Evolutionary conservation across 371 early-diverging fungal species (phyloP).

Genomic region (Lichtheimia ornata): DNA sequence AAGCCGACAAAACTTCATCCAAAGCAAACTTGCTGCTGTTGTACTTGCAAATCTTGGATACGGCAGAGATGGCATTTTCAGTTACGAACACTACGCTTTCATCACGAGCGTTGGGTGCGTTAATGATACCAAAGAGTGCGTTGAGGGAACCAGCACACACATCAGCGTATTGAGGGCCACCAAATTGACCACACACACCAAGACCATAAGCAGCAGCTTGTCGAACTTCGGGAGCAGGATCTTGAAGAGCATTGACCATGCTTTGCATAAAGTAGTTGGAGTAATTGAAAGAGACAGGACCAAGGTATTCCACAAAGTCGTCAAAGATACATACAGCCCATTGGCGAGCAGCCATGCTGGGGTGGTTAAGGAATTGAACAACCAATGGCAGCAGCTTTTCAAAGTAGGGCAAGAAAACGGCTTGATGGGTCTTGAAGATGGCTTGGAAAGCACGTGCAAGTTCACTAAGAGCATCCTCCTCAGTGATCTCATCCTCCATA

Average conservation of each 20-base stretch:
- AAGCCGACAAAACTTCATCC: slow-evolving; percentile 68
- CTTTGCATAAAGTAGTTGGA: slow-evolving; percentile 71
- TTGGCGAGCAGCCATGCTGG: slow-evolving; percentile 76
- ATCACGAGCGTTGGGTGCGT: slow-evolving; percentile 63
- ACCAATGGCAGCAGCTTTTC: slow-evolving; percentile 74
- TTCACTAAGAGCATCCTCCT: slow-evolving; percentile 81
- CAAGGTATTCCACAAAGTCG: slow-evolving; percentile 88
- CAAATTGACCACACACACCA: slow-evolving; percentile 85
- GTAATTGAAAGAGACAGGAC: slow-evolving; percentile 76
- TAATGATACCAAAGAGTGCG: slow-evolving; percentile 65
- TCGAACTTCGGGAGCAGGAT: slow-evolving; percentile 72
- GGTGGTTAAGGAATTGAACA: slow-evolving; percentile 61
- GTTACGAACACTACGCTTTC: slow-evolving; percentile 81
- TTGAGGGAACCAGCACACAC: slow-evolving; percentile 66
- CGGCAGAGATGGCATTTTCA: slow-evolving; percentile 89
- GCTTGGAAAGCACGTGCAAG: slow-evolving; percentile 76
- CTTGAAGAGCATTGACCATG: slow-evolving; percentile 66
- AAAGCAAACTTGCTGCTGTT: slow-evolving; percentile 60
- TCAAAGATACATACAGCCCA: slow-evolving; percentile 90
- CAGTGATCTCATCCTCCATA: slow-evolving; percentile 79
- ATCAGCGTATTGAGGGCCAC: slow-evolving; percentile 76
- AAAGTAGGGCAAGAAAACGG: slow-evolving; percentile 78
- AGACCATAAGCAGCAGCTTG: slow-evolving; percentile 94
- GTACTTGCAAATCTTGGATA: slow-evolving; percentile 84
- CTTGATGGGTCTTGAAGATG: slow-evolving; percentile 71